Evolutionary conservation across 768 basidiomycete species (phyloP).

Genomic region (Leccinum truebloodii): DNA sequence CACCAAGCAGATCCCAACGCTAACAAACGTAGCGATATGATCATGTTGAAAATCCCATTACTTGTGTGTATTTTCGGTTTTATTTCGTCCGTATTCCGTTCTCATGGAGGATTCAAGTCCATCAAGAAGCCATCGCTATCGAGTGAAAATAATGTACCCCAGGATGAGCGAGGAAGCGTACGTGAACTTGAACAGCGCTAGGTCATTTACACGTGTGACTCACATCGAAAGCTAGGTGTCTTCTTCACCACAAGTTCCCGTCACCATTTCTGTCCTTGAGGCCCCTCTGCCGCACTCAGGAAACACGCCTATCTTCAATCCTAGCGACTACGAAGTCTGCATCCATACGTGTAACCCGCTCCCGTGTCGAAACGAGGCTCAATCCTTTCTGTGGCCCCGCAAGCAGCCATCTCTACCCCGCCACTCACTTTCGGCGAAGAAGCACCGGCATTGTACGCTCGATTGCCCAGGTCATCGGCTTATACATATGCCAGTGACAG

Average conservation of each 20-base stretch:
- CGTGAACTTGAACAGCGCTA: constrained; percentile 8
- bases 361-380: constrained; percentile 30
- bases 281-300: constrained; percentile 8
- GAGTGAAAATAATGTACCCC: constrained; percentile 3
- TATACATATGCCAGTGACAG: constrained; percentile 14
- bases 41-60: constrained; percentile 25
- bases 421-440: constrained; percentile 27
- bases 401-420: constrained; percentile 24
- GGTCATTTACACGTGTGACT: background rate
- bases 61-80: constrained; percentile 14
- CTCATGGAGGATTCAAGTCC: constrained; percentile 10
- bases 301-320: background rate
- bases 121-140: constrained; percentile 6
- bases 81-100: background rate
- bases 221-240: background rate
- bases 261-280: constrained; percentile 1
- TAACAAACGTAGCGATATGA: constrained; percentile 22
- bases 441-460: constrained; percentile 17
- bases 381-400: constrained; percentile 28
- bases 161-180: constrained; percentile 15
- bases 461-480: constrained; percentile 27
- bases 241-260: constrained; percentile 1
- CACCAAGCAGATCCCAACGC: constrained; percentile 5
- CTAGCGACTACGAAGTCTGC: constrained; percentile 25
- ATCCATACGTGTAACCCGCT: constrained; percentile 27